Conservation (phyloP, 495 filamentous ascomycete genomes). For the Alectoria sarmentosa region DNA sequence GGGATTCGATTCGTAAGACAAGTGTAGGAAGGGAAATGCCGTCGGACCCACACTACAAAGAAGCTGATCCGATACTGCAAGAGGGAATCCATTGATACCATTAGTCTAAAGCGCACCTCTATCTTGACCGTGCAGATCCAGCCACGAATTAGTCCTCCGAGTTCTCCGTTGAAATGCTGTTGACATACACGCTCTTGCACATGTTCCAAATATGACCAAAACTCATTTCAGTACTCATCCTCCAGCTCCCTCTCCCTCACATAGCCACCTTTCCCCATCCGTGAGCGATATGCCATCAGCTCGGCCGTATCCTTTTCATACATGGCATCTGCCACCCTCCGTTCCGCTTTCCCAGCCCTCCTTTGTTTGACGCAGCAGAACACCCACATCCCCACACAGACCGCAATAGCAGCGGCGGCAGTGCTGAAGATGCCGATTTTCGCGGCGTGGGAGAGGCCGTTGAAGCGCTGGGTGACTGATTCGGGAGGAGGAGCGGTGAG, state of each 20-base stretch:
- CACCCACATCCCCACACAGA: slow-evolving; percentile 40
- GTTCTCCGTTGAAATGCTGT: background rate
- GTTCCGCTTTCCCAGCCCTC: slow-evolving; percentile 56
- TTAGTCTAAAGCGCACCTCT: background rate
- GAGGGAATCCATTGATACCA: background rate
- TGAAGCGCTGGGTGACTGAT: slow-evolving; percentile 49
- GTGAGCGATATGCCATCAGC: slow-evolving; percentile 47
- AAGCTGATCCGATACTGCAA: too few species aligned
- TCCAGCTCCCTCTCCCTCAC: background rate
- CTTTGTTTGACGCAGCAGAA: slow-evolving; percentile 64
- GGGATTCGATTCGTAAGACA: too few species aligned
- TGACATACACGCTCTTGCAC: background rate
- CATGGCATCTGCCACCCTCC: slow-evolving; percentile 47
- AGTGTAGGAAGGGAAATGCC: too few species aligned
- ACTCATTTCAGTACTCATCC: background rate
- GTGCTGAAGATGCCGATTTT: slow-evolving; percentile 55
- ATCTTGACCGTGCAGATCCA: background rate
- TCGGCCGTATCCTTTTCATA: slow-evolving; percentile 56
- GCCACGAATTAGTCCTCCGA: background rate
- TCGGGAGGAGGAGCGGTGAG: slow-evolving; percentile 34
- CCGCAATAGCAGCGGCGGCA: slow-evolving; percentile 44
- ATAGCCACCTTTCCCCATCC: slow-evolving; percentile 12
- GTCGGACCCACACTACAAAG: too few species aligned
- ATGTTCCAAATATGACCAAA: background rate
- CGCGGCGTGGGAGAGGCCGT: slow-evolving; percentile 42